A percentile compares a stretch with the other conserved stretches of the same genome.
Conservation (phyloP, 495 filamentous ascomycete species). For the Podospora sp. region DNA sequence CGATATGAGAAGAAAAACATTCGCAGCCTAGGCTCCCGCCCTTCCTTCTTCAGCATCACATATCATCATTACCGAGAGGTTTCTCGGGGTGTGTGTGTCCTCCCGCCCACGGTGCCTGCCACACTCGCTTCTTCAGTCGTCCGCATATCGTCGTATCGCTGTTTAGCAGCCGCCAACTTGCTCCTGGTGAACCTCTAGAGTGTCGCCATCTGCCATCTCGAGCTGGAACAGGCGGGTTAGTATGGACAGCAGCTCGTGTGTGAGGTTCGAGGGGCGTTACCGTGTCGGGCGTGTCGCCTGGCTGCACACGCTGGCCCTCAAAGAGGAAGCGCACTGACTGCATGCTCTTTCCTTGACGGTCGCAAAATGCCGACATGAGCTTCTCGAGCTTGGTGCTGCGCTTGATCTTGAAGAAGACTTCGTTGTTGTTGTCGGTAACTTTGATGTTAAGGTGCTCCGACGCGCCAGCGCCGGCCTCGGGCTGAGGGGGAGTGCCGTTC, state of each 20-base stretch:
- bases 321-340: slow-evolving; percentile 93
- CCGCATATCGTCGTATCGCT: neutral
- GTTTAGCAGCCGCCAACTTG: slow-evolving; percentile 76
- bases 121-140: neutral
- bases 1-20: neutral
- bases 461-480: slow-evolving; percentile 39
- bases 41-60: neutral
- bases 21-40: neutral
- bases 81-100: neutral
- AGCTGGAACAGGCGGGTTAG: slow-evolving; percentile 58
- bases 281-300: slow-evolving; percentile 85
- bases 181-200: slow-evolving; percentile 96
- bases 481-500: slow-evolving; percentile 59
- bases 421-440: slow-evolving; percentile 99
- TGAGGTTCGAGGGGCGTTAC: slow-evolving; percentile 69
- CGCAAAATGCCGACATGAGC: slow-evolving; percentile 98
- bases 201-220: slow-evolving; percentile 96
- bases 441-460: slow-evolving; percentile 98
- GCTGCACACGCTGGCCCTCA: slow-evolving; percentile 87
- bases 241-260: too few species aligned
- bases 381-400: slow-evolving; percentile 94
- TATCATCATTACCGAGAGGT: neutral
- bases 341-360: slow-evolving; percentile 85
- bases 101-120: neutral
- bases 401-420: slow-evolving; percentile 99